A percentile compares a stretch with the other conserved stretches of the same genome.
These are phyloP conservation scores for Talaromyces albobiverticillius DNA, from an alignment of 2,329 filamentous ascomycete genomes.

Conservation along the genomic window DNA sequence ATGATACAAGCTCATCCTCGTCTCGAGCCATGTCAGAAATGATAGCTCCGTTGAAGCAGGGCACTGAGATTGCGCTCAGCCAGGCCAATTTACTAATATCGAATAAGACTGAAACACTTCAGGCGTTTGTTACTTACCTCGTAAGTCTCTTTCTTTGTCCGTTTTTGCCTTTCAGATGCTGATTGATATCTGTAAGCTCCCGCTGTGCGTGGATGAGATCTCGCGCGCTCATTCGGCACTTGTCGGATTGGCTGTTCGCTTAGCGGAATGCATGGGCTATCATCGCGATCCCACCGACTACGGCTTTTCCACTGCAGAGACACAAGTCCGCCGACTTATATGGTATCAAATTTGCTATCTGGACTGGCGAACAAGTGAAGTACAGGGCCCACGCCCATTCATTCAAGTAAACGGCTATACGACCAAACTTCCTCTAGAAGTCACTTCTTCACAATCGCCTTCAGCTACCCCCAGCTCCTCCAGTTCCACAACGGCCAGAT, in stretches of 20 bases:
- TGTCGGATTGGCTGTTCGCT: constrained; percentile 69
- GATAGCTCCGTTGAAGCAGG: constrained; percentile 63
- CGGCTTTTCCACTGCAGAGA: constrained; percentile 63
- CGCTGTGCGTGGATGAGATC: constrained; percentile 65
- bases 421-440: constrained; percentile 68
- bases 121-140: constrained; percentile 74
- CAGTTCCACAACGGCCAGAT: constrained; percentile 54
- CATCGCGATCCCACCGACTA: constrained; percentile 69
- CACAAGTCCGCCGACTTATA: constrained; percentile 66
- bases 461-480: constrained; percentile 45
- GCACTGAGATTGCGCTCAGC: constrained; percentile 64
- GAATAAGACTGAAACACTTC: constrained; percentile 67
- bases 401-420: constrained; percentile 74
- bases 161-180: too few relatives aligned
- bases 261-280: constrained; percentile 75
- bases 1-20: too few relatives aligned
- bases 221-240: constrained; percentile 71
- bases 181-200: constrained; percentile 58
- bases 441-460: constrained; percentile 64
- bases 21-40: too few relatives aligned
- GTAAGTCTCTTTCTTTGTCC: constrained; percentile 36
- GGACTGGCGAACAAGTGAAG: constrained; percentile 71
- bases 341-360: constrained; percentile 78
- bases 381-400: constrained; percentile 67
- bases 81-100: constrained; percentile 69